Evolutionary conservation across 176 grass and related monocot genomes (phyloP).

Genomic region (Musa beccarii): DNA sequence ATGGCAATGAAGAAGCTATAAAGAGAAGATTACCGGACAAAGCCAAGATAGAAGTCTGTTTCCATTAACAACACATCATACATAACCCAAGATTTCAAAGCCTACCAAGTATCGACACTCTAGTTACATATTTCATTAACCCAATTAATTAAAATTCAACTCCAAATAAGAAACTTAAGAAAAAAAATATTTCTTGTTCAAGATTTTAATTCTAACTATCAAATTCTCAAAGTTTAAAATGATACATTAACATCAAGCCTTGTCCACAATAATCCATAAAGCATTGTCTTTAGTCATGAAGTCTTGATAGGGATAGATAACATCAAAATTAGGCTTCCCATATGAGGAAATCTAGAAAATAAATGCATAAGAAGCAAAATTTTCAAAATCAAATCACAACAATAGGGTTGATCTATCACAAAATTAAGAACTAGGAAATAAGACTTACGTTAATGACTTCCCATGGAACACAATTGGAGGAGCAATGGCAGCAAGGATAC

Average conservation of each 20-base stretch:
- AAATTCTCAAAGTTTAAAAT: no score
- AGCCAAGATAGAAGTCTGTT: no score
- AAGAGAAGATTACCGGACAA: no score
- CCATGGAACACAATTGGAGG: conserved; percentile 79
- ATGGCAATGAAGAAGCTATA: no score
- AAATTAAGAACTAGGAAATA: background rate
- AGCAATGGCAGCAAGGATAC: conserved; percentile 64
- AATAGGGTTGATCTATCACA: background rate
- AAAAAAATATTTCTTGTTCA: no score
- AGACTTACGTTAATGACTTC: conserved; percentile 55
- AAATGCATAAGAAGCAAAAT: background rate
- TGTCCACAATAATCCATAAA: background rate
- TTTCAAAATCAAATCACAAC: background rate
- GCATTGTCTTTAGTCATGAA: background rate
- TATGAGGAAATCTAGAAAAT: background rate
- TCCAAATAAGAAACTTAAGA: no score
- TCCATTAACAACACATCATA: no score
- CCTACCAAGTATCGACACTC: no score
- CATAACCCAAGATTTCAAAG: no score
- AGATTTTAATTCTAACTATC: no score
- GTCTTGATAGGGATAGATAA: background rate
- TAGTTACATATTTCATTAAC: no score
- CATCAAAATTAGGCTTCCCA: background rate
- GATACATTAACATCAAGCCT: background rate
- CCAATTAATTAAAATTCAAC: no score